Base-by-base conservation (phyloP, 1,139 yeast species). In the Saccharomyces hybrid region DNA sequence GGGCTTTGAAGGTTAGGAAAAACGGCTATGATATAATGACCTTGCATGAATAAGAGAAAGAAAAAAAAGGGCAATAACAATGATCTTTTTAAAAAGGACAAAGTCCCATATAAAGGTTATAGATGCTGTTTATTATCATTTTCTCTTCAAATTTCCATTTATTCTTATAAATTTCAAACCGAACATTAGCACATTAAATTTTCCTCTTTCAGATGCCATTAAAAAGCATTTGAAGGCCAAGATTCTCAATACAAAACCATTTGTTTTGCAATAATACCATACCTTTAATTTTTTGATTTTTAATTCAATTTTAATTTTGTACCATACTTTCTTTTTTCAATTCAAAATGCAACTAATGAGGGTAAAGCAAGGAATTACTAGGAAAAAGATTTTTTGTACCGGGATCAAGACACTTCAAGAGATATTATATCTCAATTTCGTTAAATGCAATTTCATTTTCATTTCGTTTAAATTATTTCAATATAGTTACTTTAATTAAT, bases 1-100 rank as follows among this genome's bases (percentile, higher is more conserved):
- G 97, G 97, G 96, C 95, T 53, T 85, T 86, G 70, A 71, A 70
- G 53, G 70, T 72, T 7, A 69, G 72, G 49, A 66, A 69, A 26
- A 70, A 70, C 52, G 71, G 70, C 41, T 69, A 70, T 51, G 71
- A 71, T 56, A 69, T 71, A 52, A 69, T 71, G 71, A 67, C 71
- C 51, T 56, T 69, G 59, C 72, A 69, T 60, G 73, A 69, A 57
- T 56, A 52, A 50, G 16, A 32, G 38, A 49, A n/a, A 5, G 4
- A 20, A 20, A 20, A 20, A 20, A 20, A 20, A 20, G 32, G n/a
- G 11, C 32, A 9, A 29, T 11, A 9, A 29, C 2, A 7, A 29
- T 29, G 3, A 5, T 13, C 13, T 20, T 20, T 20, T 3, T 20
- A 3, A 20, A 20, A 20, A 20, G 23, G 32, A 11, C 4, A 9